A percentile compares a stretch with the other conserved stretches of the same genome.
Evolutionary conservation across 2,329 filamentous ascomycete species (phyloP).

Genomic region (Phialophora tarda): DNA sequence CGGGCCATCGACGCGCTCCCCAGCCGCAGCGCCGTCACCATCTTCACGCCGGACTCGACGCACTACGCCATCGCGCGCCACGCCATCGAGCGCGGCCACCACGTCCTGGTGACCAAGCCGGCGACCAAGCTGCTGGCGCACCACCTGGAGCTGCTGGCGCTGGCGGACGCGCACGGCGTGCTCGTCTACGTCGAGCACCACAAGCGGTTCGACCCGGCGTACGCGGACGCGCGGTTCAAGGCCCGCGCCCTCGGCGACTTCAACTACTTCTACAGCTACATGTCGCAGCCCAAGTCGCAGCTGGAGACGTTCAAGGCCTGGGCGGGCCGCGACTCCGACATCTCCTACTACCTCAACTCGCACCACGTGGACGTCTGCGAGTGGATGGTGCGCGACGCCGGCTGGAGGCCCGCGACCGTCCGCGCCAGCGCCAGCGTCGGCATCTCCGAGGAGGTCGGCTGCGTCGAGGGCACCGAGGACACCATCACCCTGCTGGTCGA

Average conservation of each 20-base stretch:
- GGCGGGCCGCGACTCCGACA: slow-evolving; percentile 90
- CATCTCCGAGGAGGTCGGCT: slow-evolving; percentile 78
- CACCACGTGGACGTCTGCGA: slow-evolving; percentile 94
- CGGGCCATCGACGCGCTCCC: slow-evolving; percentile 78
- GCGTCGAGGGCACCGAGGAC: slow-evolving; percentile 81
- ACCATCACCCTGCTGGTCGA: slow-evolving; percentile 90
- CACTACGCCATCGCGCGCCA: slow-evolving; percentile 92
- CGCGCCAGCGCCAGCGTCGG: slow-evolving; percentile 79
- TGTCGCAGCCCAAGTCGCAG: slow-evolving; percentile 90
- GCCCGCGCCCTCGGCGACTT: slow-evolving; percentile 85
- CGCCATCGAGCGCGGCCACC: slow-evolving; percentile 83
- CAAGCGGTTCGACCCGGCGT: slow-evolving; percentile 93
- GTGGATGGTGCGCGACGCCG: slow-evolving; percentile 84
- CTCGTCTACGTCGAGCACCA: slow-evolving; percentile 96
- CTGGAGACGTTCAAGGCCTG: slow-evolving; percentile 94
- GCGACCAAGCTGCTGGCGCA: slow-evolving; percentile 83
- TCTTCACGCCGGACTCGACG: slow-evolving; percentile 93
- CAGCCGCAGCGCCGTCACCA: slow-evolving; percentile 86
- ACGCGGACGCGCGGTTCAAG: slow-evolving; percentile 73
- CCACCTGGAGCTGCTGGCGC: slow-evolving; percentile 76
- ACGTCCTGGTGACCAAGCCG: slow-evolving; percentile 93
- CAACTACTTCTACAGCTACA: slow-evolving; percentile 98
- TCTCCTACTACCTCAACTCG: slow-evolving; percentile 94
- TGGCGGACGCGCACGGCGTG: slow-evolving; percentile 74
- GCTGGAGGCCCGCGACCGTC: slow-evolving; percentile 78